Percentiles rank a stretch among this genome's conserved stretches.
phyloP scores from a whole-genome alignment of 345 rosid species.

The Eucalyptus marginata region DNA sequence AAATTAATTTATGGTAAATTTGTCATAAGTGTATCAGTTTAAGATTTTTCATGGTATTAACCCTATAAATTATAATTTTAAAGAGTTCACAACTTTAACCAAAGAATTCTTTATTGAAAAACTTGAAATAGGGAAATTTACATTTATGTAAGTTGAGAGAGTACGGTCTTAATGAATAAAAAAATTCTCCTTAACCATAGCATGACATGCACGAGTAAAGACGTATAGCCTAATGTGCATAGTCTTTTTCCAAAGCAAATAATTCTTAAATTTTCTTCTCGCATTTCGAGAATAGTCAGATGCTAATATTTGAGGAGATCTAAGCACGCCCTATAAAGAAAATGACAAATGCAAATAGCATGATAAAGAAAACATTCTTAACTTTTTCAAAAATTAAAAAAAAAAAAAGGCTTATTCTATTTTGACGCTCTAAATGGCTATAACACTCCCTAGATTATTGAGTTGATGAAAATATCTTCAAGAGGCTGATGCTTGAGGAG shows the following conservation, averaged over 20 bases:
- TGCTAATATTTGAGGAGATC: neutral
- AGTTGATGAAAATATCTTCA: too few relatives aligned
- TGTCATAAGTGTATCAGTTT: rapidly evolving
- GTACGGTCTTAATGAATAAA: neutral
- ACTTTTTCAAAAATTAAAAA: neutral
- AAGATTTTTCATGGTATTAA: too few relatives aligned
- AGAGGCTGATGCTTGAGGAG: neutral
- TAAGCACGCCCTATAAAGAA: neutral
- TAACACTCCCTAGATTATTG: neutral
- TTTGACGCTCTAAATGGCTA: neutral
- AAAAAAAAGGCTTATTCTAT: too few relatives aligned
- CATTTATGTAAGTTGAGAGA: neutral
- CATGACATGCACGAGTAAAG: neutral
- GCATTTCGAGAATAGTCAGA: neutral
- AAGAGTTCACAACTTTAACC: neutral
- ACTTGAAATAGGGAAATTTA: neutral
- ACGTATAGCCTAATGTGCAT: neutral
- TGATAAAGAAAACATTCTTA: too few relatives aligned
- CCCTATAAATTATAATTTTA: too few relatives aligned
- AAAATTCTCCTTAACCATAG: neutral
- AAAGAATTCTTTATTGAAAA: neutral
- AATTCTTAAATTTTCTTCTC: neutral
- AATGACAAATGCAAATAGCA: neutral
- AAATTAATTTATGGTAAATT: too few relatives aligned
- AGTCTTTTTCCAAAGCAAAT: neutral